Conservation (phyloP, 2,329 filamentous ascomycete genomes). For the Endocalyx cinctus region DNA sequence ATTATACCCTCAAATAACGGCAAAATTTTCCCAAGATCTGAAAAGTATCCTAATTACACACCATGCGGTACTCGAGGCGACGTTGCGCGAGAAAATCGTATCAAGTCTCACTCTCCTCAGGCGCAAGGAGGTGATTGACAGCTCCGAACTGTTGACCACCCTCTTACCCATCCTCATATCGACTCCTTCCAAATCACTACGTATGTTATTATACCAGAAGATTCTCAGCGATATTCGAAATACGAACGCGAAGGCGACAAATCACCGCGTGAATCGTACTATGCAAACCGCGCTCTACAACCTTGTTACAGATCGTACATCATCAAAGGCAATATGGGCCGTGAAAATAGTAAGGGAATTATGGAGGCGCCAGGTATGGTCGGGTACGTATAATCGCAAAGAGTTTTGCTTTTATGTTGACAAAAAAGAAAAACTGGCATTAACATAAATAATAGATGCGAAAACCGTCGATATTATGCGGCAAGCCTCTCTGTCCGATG, state of each 20-base stretch:
- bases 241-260: constrained; percentile 80
- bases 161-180: constrained; percentile 91
- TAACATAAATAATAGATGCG: too few species aligned
- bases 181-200: constrained; percentile 87
- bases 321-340: constrained; percentile 87
- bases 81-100: constrained; percentile 90
- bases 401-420: too few species aligned
- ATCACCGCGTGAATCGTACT: constrained; percentile 88
- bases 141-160: constrained; percentile 74
- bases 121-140: constrained; percentile 90
- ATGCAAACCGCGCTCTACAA: constrained; percentile 94
- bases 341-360: constrained; percentile 92
- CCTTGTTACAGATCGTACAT: constrained; percentile 79
- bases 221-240: constrained; percentile 87
- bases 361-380: constrained; percentile 96
- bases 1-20: constrained; percentile 80
- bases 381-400: too few species aligned
- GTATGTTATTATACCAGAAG: constrained; percentile 74
- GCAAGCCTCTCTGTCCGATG: constrained; percentile 80
- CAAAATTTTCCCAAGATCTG: constrained; percentile 72
- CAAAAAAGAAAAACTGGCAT: too few species aligned
- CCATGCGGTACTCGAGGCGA: constrained; percentile 75
- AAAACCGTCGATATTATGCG: constrained; percentile 99
- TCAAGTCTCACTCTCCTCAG: constrained; percentile 81
- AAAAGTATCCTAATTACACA: constrained; percentile 76